These are phyloP conservation scores for Yamadazyma endophytica DNA, from an alignment of 805 yeast species.

Conservation along the genomic window DNA sequence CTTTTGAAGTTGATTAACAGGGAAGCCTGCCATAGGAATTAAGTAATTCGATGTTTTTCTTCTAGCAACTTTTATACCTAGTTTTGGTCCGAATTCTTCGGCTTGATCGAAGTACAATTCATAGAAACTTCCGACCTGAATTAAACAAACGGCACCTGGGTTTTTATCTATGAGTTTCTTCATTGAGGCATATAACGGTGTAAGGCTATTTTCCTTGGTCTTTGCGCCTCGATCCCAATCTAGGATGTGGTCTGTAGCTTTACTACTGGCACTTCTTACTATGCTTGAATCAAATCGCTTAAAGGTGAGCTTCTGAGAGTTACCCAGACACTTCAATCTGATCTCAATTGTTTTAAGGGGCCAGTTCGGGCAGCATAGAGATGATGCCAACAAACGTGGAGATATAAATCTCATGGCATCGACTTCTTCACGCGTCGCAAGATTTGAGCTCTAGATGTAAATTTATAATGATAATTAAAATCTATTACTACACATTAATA, in stretches of 20 bases:
- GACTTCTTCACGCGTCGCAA: too few species aligned
- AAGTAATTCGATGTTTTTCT: constrained; percentile 38
- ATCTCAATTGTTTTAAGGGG: background rate
- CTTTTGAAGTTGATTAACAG: constrained; percentile 63
- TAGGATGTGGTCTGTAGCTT: constrained; percentile 1
- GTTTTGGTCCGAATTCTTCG: constrained; percentile 57
- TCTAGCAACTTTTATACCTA: constrained; percentile 69
- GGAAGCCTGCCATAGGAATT: constrained; percentile 91
- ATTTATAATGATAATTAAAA: too few species aligned
- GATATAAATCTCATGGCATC: too few species aligned
- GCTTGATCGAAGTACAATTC: constrained; percentile 92
- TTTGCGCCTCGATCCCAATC: constrained; percentile 42
- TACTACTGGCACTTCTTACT: background rate
- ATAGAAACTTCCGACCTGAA: constrained; percentile 85
- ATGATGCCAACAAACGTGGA: too few species aligned
- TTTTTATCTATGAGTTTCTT: constrained; percentile 28
- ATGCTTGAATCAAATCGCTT: background rate
- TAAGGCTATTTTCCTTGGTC: constrained; percentile 23
- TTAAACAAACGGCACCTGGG: constrained; percentile 39
- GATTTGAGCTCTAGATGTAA: too few species aligned
- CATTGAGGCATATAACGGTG: constrained; percentile 33
- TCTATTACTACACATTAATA: too few species aligned
- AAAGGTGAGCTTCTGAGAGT: background rate
- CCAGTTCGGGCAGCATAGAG: too few species aligned
- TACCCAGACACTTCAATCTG: background rate